Evolutionary conservation across 1,139 yeast species (phyloP), one percentile per base, ranked within the genome.

Genomic region (Chernovozyma sophiae-reginae): DNA sequence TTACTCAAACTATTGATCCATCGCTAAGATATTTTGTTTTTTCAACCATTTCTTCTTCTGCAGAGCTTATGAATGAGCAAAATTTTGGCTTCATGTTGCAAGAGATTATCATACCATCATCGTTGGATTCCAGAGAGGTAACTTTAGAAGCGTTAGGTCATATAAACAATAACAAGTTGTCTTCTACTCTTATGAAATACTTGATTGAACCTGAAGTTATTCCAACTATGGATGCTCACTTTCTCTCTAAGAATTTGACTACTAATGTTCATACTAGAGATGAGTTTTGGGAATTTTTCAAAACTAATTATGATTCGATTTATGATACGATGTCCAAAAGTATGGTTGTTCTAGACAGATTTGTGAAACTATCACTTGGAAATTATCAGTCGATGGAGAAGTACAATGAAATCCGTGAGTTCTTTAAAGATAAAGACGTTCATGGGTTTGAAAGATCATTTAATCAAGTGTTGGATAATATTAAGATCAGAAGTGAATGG

Each of bases 161-260:
- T 7, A 71, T 77, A n/a, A 56, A 60, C n/a, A 62, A 67, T 34
- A 49, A 56, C 4, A 51, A 51, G 11, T 58, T 66, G 27, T 58
- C 74, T 30, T 53, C 59, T 11, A 53, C 54, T 38, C 59, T 78
- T 35, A 51, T 79, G 25, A 53, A 51, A 1, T 52, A 66, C 44
- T 56, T 79, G 31, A 52, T 69, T 30, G 65, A 68, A 38, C 67
- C 69, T 15, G 49, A 52, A 2, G 56, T 65, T 11, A 60, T 82
- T 25, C 84, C 86, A n/a, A 73, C 74, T 32, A 86, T 85, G 86
- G 87, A 85, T 53, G 68, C 77, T 19, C 84, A 80, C 51, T 80
- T 74, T 51, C 60, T 81, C 41, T 73, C 79, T 2, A 60, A 60
- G 13, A 64, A 80, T 15, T 60, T 83, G 33, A 69, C 81, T 7